Evolutionary conservation across 1,139 yeast species (phyloP), one percentile per base, ranked within the genome.

Genomic region (Candida sojae): DNA sequence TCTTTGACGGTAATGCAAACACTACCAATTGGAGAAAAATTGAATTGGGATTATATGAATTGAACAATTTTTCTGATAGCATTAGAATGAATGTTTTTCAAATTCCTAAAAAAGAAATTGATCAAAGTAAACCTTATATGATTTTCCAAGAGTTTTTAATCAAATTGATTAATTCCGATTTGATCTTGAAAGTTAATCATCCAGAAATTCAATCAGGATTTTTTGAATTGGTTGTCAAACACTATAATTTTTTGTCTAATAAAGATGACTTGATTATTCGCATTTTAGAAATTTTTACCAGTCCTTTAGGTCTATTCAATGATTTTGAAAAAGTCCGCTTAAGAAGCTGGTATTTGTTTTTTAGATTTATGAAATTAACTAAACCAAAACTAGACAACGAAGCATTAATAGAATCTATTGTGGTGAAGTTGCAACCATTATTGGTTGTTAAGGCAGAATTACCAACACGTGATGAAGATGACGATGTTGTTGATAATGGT

Each of bases 281-380:
- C 53, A 84, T 88, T 25, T 71, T 93, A 52, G 88, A 88, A 56
- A 78, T 88, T 29, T 93, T 93, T 63, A 83, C 91, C 42, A 84
- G 93, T 34, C 84, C 84, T 29, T 75, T 84, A 57, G 98, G 97
- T 11, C 80, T 93, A 52, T 91, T 89, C 63, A 89, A 86, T 66
- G 73, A 77, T 4, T 75, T 78, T 53, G 86, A 81, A 50, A 84
- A 83, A 53, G 97, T 92, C 9, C 83, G 92, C 58, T 76, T 84
- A 50, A 83, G 98, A 64, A 79, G 95, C 45, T 93, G 99, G 97
- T 93, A 90, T 64, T 72, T 92, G 53, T 88, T 93, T 57, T 86
- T 86, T 60, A 80, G 96, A 62, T 88, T 91, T 59, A 77, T 92
- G 57, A 90, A 88, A 62, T 70, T 86, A 43, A 85, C 93, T 2